Conservation (phyloP, 306 rosid genomes). For the Myrica gale region DNA sequence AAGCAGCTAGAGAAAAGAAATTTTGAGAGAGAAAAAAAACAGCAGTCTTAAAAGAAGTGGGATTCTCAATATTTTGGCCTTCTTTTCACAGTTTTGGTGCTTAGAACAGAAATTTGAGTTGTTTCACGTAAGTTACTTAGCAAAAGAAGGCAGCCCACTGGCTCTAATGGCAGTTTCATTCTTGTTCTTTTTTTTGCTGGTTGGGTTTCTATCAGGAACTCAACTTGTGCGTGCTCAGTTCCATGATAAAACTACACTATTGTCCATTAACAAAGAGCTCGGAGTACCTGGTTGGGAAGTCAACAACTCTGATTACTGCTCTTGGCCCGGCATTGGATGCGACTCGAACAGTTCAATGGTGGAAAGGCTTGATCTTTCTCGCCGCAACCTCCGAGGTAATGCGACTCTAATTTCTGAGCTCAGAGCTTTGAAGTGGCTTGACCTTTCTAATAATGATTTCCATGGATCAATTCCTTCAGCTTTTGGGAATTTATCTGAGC, state of each 20-base stretch:
- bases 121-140: conserved; percentile 20
- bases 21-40: conserved; percentile 12
- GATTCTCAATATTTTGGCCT: conserved; percentile 27
- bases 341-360: conserved; percentile 60
- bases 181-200: conserved; percentile 44
- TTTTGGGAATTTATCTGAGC: conserved; percentile 68
- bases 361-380: conserved; percentile 80
- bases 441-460: conserved; percentile 75
- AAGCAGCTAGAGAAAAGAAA: conserved; percentile 3
- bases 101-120: conserved; percentile 31
- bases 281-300: conserved; percentile 78
- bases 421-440: conserved; percentile 82
- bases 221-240: conserved; percentile 53
- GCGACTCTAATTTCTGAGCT: conserved; percentile 67
- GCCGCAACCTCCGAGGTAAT: conserved; percentile 75
- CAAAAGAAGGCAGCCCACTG: conserved; percentile 19
- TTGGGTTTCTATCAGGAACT: conserved; percentile 49
- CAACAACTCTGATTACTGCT: conserved; percentile 64
- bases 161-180: conserved; percentile 46
- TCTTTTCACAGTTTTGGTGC: conserved; percentile 22
- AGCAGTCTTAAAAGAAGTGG: conserved; percentile 7
- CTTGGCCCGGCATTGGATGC: conserved; percentile 84
- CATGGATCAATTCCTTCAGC: conserved; percentile 69
- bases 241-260: conserved; percentile 56
- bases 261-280: conserved; percentile 72